Percentiles rank a stretch among this genome's conserved stretches.
These are phyloP conservation scores for Fraxinus americana DNA, from an alignment of 257 asterid species.

Conservation along the genomic window DNA sequence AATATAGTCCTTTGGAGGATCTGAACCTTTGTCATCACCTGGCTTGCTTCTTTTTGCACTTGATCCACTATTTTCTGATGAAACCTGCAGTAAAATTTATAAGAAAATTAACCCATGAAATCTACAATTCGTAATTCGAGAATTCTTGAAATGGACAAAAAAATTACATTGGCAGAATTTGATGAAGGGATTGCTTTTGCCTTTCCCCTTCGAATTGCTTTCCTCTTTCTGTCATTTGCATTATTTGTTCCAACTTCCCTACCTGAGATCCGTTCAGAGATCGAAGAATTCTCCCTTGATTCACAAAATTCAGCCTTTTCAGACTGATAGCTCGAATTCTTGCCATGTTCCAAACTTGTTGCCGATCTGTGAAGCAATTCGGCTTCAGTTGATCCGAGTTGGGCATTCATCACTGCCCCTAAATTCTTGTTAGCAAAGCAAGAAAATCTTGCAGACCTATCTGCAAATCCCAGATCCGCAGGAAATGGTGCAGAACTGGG, in stretches of 20 bases:
- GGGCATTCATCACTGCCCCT: slow-evolving; percentile 6
- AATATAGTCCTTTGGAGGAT: slow-evolving; percentile 80
- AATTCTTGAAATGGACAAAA: neutral
- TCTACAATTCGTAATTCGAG: neutral
- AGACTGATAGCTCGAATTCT: slow-evolving; percentile 40
- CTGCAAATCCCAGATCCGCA: slow-evolving; percentile 64
- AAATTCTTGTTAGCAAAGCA: slow-evolving; percentile 52
- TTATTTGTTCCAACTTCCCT: slow-evolving; percentile 36
- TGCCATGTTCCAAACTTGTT: slow-evolving; percentile 43
- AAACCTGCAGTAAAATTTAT: slow-evolving; percentile 41
- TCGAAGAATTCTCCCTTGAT: slow-evolving; percentile 72
- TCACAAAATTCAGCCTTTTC: slow-evolving; percentile 53
- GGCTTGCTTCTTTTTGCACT: slow-evolving; percentile 63
- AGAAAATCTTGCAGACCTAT: slow-evolving; percentile 74
- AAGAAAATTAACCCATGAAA: neutral
- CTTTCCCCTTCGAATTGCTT: slow-evolving; percentile 58
- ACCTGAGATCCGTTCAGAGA: slow-evolving; percentile 64
- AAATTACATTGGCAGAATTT: slow-evolving; percentile 46
- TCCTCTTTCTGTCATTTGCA: slow-evolving; percentile 70
- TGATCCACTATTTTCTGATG: slow-evolving; percentile 55
- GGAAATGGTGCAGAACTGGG: neutral
- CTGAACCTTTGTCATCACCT: slow-evolving; percentile 35
- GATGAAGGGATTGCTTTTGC: slow-evolving; percentile 45
- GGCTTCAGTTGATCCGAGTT: slow-evolving; percentile 15
- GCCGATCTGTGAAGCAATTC: slow-evolving; percentile 4